Evolutionary conservation across 768 basidiomycete genomes (phyloP), one percentile per base, ranked within the genome.

Genomic region (Gloeophyllum trabeum): DNA sequence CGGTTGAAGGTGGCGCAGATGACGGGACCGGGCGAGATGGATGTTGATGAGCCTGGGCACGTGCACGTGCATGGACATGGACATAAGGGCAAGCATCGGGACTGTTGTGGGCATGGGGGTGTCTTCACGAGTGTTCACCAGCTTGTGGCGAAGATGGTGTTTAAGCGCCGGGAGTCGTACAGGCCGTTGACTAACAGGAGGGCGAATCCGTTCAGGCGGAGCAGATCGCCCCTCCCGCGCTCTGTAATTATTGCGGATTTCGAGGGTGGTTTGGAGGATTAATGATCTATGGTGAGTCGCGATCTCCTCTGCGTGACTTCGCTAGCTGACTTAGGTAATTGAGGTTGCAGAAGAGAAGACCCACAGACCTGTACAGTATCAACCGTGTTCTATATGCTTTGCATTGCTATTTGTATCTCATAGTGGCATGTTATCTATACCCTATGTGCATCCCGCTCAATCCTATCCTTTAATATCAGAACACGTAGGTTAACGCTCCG

Each of bases 1-100:
- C 63, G 74, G 50, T 53, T 80, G 46, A 81, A 80, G 58, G 51
- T 76, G 47, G 61, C 55, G 18, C 58, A 60, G 36, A 49, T 49
- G 37, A 38, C 46, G 6, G 45, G 43, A 5, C 52, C 43, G 42
- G 25, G 24, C 22, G 51, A 49, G 34, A 43, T 53, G 4, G 54
- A 54, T 42, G 54, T 54, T 42, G 52, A 48, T 20, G 51, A 54
- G 36, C 36, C 35, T 22, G 36, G 19, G 18, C 23, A 26, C 20
- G 40, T 35, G 24, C 18, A 5, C n/a, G n/a, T n/a, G n/a, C n/a
- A n/a, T n/a, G n/a, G n/a, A n/a, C 36, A 36, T 22, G 36, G 19
- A n/a, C 23, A 26, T 19, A 34, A 24, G 24, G n/a, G 25, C 18
- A 40, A 19, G 21, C 6, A 10, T 42, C 2, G 52, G 53, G 43